Conservation (phyloP, 2,329 filamentous ascomycete species). For the Xylariaceae sp. region DNA sequence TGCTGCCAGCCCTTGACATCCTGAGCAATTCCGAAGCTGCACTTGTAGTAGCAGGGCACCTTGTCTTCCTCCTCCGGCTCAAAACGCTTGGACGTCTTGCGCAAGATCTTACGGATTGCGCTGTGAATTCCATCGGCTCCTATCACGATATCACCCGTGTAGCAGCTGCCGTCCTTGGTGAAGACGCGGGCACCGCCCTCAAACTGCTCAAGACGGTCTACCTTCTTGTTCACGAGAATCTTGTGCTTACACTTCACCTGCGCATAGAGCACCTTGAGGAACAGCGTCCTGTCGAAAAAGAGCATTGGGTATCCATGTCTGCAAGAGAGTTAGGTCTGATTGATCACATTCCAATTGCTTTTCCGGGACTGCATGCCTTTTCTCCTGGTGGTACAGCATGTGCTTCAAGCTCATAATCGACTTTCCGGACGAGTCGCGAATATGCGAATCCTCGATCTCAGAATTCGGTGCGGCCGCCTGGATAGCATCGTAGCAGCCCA, state of each 20-base stretch:
- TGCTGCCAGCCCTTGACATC: slow-evolving; percentile 23
- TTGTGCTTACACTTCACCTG: slow-evolving; percentile 33
- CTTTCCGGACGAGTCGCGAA: slow-evolving; percentile 14
- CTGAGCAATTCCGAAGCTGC: slow-evolving; percentile 37
- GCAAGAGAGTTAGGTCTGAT: slow-evolving; percentile 3
- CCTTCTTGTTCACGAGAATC: slow-evolving; percentile 28
- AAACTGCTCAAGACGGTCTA: slow-evolving; percentile 27
- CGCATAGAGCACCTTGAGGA: slow-evolving; percentile 34
- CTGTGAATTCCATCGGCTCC: slow-evolving; percentile 28
- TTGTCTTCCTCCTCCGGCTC: slow-evolving; percentile 17
- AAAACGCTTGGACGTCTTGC: slow-evolving; percentile 27
- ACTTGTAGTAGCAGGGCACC: slow-evolving; percentile 29
- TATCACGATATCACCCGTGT: slow-evolving; percentile 34
- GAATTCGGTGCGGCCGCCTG: slow-evolving; percentile 20
- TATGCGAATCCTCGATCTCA: neutral
- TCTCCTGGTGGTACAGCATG: neutral
- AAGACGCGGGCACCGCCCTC: slow-evolving; percentile 29
- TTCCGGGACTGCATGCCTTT: neutral
- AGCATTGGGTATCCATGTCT: slow-evolving; percentile 32
- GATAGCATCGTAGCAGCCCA: slow-evolving; percentile 36
- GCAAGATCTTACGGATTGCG: slow-evolving; percentile 32
- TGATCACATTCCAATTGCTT: neutral
- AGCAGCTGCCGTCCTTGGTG: slow-evolving; percentile 34
- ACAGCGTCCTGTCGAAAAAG: slow-evolving; percentile 35
- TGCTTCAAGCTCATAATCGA: slow-evolving; percentile 9